Evolutionary conservation across 1,284 basidiomycete genomes (phyloP).

Genomic region (Abortiporus biennis): DNA sequence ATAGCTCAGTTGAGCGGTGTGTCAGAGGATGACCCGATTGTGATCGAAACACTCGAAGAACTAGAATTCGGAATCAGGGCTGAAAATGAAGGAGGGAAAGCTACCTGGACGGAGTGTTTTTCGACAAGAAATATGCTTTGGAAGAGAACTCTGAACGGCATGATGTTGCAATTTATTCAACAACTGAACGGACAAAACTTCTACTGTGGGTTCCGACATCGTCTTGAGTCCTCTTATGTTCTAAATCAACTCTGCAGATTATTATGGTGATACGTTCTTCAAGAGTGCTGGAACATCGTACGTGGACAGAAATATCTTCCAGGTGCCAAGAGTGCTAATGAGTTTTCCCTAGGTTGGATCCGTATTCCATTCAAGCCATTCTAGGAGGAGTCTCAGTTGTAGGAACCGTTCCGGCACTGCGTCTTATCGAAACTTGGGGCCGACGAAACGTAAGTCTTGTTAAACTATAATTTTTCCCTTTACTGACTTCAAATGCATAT

Average conservation of each 20-base stretch:
- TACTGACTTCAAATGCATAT: too few relatives aligned
- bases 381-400: constrained; percentile 64
- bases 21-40: constrained; percentile 53
- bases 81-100: constrained; percentile 75
- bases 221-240: neutral
- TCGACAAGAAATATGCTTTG: constrained; percentile 61
- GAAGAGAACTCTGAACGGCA: constrained; percentile 69
- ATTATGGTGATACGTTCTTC: constrained; percentile 83
- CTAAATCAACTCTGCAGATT: constrained; percentile 35
- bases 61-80: constrained; percentile 61
- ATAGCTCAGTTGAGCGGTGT: constrained; percentile 65
- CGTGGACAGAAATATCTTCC: constrained; percentile 14
- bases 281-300: constrained; percentile 63
- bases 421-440: constrained; percentile 63
- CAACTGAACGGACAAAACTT: constrained; percentile 76
- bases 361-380: constrained; percentile 71
- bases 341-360: constrained; percentile 38
- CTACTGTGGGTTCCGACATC: constrained; percentile 44
- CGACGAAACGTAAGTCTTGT: constrained; percentile 42
- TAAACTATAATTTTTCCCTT: neutral
- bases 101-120: constrained; percentile 77
- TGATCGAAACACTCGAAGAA: constrained; percentile 62
- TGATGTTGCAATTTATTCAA: constrained; percentile 81
- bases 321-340: too few relatives aligned
- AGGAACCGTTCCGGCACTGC: constrained; percentile 59